Evolutionary conservation across 139 green algal genomes (phyloP).

Genomic region (Chlamydomonas schloesseri): DNA sequence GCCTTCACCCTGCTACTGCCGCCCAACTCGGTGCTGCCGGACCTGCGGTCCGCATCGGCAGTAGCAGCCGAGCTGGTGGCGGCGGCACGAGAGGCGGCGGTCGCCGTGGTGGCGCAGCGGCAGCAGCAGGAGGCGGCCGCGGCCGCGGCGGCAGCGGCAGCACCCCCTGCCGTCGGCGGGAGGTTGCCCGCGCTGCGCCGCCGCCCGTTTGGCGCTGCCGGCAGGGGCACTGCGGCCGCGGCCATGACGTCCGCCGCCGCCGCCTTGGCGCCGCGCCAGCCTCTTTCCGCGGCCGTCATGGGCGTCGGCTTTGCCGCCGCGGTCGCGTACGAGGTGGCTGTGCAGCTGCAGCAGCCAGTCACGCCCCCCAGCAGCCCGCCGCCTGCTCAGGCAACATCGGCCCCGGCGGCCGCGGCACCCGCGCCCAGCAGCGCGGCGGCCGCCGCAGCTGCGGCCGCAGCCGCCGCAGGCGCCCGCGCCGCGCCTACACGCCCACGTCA

Average conservation of each 20-base stretch:
- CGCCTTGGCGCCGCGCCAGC: not conserved
- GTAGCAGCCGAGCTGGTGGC: too few relatives aligned
- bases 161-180: not conserved
- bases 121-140: not conserved
- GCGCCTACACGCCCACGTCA: not conserved
- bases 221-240: too few relatives aligned
- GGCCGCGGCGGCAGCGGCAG: not conserved
- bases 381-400: too few relatives aligned
- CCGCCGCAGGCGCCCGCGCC: not conserved
- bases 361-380: too few relatives aligned
- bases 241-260: not conserved
- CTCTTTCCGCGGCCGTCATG: slow-evolving; percentile 50
- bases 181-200: not conserved
- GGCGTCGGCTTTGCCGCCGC: slow-evolving; percentile 70
- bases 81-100: not conserved
- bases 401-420: too few relatives aligned
- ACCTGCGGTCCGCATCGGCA: slow-evolving; percentile 22
- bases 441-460: too few relatives aligned
- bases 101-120: not conserved
- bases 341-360: slow-evolving; percentile 63
- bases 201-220: not conserved
- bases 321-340: slow-evolving; percentile 81
- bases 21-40: not conserved
- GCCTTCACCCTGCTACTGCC: slow-evolving; percentile 45
- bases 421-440: too few relatives aligned